Conservation (phyloP, 2,329 filamentous ascomycete genomes). For the Colletotrichum echinochloae region DNA sequence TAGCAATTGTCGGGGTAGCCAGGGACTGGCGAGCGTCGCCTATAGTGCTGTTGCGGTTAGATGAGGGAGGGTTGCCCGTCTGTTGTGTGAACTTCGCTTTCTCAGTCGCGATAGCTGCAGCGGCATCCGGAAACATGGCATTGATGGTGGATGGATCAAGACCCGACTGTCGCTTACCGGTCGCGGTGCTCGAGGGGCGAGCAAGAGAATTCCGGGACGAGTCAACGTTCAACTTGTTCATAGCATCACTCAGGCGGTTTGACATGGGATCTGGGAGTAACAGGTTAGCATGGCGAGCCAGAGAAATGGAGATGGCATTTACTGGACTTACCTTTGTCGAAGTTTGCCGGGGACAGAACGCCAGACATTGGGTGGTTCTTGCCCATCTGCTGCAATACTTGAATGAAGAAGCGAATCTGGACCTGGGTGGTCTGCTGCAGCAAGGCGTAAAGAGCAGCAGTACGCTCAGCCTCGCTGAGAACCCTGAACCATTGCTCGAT, state of each 20-base stretch:
- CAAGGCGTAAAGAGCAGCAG: conserved; percentile 92
- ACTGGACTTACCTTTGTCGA: conserved; percentile 84
- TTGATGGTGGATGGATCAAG: conserved; percentile 94
- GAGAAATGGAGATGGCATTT: neutral
- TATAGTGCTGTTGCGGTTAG: conserved; percentile 90
- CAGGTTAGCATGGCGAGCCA: conserved; percentile 40
- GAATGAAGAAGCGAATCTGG: conserved; percentile 98
- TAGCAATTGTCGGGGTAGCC: conserved; percentile 79
- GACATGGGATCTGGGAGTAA: conserved; percentile 88
- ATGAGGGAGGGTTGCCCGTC: conserved; percentile 88
- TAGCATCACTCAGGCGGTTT: conserved; percentile 92
- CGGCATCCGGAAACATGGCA: conserved; percentile 98
- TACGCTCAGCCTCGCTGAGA: conserved; percentile 94
- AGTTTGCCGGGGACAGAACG: conserved; percentile 92
- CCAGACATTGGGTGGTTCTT: conserved; percentile 98
- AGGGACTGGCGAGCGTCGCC: conserved; percentile 83
- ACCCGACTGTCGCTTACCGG: conserved; percentile 92
- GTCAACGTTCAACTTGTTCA: conserved; percentile 93
- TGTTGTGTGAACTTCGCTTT: conserved; percentile 98
- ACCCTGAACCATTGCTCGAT: conserved; percentile 99
- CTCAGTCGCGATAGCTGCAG: conserved; percentile 97
- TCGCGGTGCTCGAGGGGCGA: conserved; percentile 81
- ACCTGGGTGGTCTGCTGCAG: conserved; percentile 99
- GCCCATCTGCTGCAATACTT: conserved; percentile 98
- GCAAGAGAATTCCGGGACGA: conserved; percentile 87